Evolutionary conservation across 2,329 filamentous ascomycete species (phyloP), one percentile per base, ranked within the genome.

Genomic region (Bipolaris zeicola): DNA sequence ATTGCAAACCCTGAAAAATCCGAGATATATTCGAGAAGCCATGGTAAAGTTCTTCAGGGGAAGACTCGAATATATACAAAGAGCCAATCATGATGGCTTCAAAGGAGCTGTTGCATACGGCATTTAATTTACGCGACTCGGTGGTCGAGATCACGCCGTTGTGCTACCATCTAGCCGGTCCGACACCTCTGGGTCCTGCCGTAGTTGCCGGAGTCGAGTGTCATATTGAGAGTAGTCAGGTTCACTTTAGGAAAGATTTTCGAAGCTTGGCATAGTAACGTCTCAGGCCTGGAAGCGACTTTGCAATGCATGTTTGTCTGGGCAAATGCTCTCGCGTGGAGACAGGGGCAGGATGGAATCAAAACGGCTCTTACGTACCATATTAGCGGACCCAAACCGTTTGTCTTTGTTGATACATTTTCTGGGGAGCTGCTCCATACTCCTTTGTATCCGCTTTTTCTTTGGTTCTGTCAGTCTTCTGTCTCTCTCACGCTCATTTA

Each of bases 121-220:
- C 18, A 14, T 3, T 31, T 18, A 28, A 31, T 31, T n/a, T 28
- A 5, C 24, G 7, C 33, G 6, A 47, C 33, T 26, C 36, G 22
- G 46, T 11, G 36, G 18, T n/a, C 18, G 5, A 28, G 10, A 43
- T 37, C 45, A 26, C 26, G 8, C 28, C 26, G 28, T 36, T 43
- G n/a, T 33, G 36, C 37, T 42, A 13, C 38, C n/a, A 14, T 20
- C 38, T 6, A 14, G 20, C 14, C 18, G 24, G 5, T 7, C 31
- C n/a, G 48, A 10, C 28, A 34, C 8, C 8, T 22, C 34, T 42
- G 48, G 48, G 28, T 6, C 26, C 20, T 13, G n/a, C 34, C 7
- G n/a, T 43, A 34, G 38, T 24, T 50, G 48, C 48, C 48, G 48
- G 48, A 41, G 18, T 20, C 28, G 33, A 34, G 38, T 18, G 18